Evolutionary conservation across 2,329 filamentous ascomycete genomes (phyloP).

Genomic region (Phialophora macrospora): DNA sequence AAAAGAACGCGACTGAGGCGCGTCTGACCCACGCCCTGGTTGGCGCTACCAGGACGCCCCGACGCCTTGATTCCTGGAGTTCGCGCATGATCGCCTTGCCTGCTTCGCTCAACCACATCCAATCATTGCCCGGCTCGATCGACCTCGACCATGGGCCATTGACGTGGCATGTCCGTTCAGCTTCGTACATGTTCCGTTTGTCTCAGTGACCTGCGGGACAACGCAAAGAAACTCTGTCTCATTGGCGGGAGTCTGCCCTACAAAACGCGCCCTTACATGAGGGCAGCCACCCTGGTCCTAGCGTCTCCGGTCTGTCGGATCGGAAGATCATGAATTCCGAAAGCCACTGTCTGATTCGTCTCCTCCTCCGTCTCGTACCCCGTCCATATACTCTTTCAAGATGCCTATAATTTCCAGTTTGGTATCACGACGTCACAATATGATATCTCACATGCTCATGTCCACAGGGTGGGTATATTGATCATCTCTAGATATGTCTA

Average conservation of each 20-base stretch:
- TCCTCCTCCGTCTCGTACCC: neutral
- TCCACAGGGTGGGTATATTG: neutral
- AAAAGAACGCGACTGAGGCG: neutral
- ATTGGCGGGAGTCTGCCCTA: slow-evolving; percentile 1
- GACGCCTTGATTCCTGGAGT: neutral
- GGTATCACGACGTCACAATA: too few relatives aligned
- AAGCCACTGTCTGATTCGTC: neutral
- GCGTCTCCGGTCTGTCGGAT: neutral
- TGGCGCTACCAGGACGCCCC: neutral
- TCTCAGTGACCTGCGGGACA: slow-evolving; percentile 17
- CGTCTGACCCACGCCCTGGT: neutral
- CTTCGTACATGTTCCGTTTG: slow-evolving; percentile 10
- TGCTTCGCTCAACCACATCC: slow-evolving; percentile 16
- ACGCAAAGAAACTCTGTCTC: neutral
- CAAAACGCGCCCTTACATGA: slow-evolving; percentile 7
- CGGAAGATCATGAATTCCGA: slow-evolving; percentile 6
- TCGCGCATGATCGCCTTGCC: slow-evolving; percentile 10
- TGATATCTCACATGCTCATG: neutral
- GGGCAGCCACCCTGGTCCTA: neutral
- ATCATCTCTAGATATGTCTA: slow-evolving; percentile 2
- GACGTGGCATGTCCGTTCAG: slow-evolving; percentile 11
- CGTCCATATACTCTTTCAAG: neutral
- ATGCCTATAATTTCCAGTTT: too few relatives aligned
- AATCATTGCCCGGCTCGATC: slow-evolving; percentile 28
- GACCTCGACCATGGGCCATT: slow-evolving; percentile 6